Evolutionary conservation across 768 basidiomycete species (phyloP).

Genomic region (Sutorius australiensis): DNA sequence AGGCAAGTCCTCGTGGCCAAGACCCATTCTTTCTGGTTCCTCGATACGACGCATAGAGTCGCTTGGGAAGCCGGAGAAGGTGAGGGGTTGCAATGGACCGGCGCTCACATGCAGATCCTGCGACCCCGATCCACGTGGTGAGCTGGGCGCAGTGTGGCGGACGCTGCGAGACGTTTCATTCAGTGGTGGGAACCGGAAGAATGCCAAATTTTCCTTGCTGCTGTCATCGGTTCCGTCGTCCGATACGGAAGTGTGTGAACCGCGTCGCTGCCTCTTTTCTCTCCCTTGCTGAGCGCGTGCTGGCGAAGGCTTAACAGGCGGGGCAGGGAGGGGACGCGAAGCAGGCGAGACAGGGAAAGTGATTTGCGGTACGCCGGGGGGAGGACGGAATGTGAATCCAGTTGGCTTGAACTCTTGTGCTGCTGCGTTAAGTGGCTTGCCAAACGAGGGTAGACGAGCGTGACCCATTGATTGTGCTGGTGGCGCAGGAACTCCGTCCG

Average conservation of each 20-base stretch:
- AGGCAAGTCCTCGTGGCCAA: slow-evolving; percentile 8
- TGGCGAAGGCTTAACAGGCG: slow-evolving; percentile 26
- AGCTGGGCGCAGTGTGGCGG: slow-evolving; percentile 44
- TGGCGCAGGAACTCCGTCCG: slow-evolving; percentile 26
- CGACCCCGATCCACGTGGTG: slow-evolving; percentile 32
- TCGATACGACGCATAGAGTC: slow-evolving; percentile 25
- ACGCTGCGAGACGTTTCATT: slow-evolving; percentile 48
- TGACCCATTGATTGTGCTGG: slow-evolving; percentile 40
- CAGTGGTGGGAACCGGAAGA: slow-evolving; percentile 71
- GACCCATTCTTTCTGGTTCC: slow-evolving; percentile 10
- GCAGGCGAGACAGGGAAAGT: slow-evolving; percentile 28
- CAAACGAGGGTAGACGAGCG: slow-evolving; percentile 43
- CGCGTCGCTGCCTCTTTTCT: slow-evolving; percentile 72
- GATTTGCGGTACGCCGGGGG: slow-evolving; percentile 61
- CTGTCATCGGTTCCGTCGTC: slow-evolving; percentile 47
- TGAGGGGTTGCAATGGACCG: slow-evolving; percentile 45
- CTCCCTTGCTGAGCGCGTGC: slow-evolving; percentile 55
- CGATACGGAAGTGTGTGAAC: slow-evolving; percentile 35
- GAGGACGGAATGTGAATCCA: slow-evolving; percentile 74
- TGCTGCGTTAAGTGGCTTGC: slow-evolving; percentile 71
- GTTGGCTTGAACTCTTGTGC: slow-evolving; percentile 80
- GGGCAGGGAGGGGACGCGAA: slow-evolving; percentile 40
- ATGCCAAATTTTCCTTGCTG: slow-evolving; percentile 55
- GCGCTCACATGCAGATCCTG: slow-evolving; percentile 18
- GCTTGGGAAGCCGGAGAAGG: slow-evolving; percentile 60